phyloP scores from a whole-genome alignment of 768 basidiomycete genomes.

The Multifurca ochricompacta region DNA sequence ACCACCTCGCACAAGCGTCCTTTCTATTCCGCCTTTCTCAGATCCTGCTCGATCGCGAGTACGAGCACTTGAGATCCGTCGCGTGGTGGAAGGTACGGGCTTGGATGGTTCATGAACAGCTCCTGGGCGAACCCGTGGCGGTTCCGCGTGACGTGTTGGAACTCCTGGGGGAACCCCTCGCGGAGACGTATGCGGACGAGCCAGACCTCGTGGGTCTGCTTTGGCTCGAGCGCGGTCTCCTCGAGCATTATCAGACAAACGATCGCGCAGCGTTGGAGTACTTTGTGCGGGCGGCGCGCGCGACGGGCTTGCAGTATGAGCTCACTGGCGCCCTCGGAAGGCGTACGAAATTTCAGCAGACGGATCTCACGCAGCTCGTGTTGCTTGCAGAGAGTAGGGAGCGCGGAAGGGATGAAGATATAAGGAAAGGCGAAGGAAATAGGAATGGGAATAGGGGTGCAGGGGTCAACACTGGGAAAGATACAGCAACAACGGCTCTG shows the following conservation, averaged over 20 bases:
- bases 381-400: slow-evolving; percentile 82
- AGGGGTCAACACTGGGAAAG: too few relatives aligned
- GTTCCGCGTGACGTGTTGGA: slow-evolving; percentile 37
- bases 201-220: slow-evolving; percentile 62
- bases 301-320: slow-evolving; percentile 78
- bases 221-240: slow-evolving; percentile 66
- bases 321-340: slow-evolving; percentile 90
- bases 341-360: slow-evolving; percentile 88
- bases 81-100: slow-evolving; percentile 84
- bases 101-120: slow-evolving; percentile 62
- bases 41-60: slow-evolving; percentile 47
- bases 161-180: slow-evolving; percentile 37
- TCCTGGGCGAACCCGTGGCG: slow-evolving; percentile 78
- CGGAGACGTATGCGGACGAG: slow-evolving; percentile 36
- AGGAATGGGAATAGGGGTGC: slow-evolving; percentile 3
- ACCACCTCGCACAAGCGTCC: slow-evolving; percentile 72
- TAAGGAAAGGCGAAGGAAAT: slow-evolving; percentile 2
- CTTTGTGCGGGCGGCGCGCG: slow-evolving; percentile 71
- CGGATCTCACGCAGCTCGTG: slow-evolving; percentile 81
- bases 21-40: slow-evolving; percentile 70
- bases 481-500: too few relatives aligned
- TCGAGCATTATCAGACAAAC: slow-evolving; percentile 67
- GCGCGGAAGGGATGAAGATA: not conserved
- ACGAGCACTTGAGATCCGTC: slow-evolving; percentile 38
- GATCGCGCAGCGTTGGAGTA: slow-evolving; percentile 71